Base-by-base conservation (phyloP, 2,329 filamentous ascomycete species). In the Fusarium sublunatum region DNA sequence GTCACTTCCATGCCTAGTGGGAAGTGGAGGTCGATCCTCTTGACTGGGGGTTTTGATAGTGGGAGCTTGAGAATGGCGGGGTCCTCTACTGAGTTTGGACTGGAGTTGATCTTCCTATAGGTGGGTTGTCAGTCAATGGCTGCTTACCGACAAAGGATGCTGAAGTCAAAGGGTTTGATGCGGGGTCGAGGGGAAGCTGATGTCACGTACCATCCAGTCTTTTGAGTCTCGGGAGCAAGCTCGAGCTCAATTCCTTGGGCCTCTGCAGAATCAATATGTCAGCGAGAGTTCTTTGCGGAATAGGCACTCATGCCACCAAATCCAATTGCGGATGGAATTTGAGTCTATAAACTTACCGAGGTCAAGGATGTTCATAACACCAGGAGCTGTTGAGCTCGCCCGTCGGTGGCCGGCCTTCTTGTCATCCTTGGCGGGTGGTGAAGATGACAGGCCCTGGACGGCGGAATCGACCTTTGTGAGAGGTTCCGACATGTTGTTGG, bases 21-120 rank as follows among this genome's bases (percentile, higher is more conserved):
- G 84, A 96, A 97, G 79, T 93, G 88, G 42, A 98, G 84, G 79
- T 97, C 93, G 78, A 98, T 94, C 82, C 92, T 94, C 86, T 95
- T 96, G 77, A 98, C 87, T 31, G 91, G 88, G 43, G 94, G 94
- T 60, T 81, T 88, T 71, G 91, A 89, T 69, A 98, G 87, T 61
- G 84, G 81, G 77, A 93, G 88, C 82, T 93, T 93, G 69, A 98
- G 87, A 62, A 90, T 86, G 28, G 93, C 88, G 72, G 90, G 90
- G 70, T 97, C 94, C 28, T 97, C 93, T 46, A 97, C 77, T 35
- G 86, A 85, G 60, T 82, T 80, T 38, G 92, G 86, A 32, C 93
- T 94, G 51, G 89, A 91, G 86, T 98, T 98, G 76, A 98, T 89
- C 81, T 95, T 97, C 94, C 93, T 97, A 57, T 49, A 31, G 9